Percentiles rank a stretch among this genome's conserved stretches.
Conservation (phyloP, 1,284 basidiomycete species). For the Exobasidium rhododendri region DNA sequence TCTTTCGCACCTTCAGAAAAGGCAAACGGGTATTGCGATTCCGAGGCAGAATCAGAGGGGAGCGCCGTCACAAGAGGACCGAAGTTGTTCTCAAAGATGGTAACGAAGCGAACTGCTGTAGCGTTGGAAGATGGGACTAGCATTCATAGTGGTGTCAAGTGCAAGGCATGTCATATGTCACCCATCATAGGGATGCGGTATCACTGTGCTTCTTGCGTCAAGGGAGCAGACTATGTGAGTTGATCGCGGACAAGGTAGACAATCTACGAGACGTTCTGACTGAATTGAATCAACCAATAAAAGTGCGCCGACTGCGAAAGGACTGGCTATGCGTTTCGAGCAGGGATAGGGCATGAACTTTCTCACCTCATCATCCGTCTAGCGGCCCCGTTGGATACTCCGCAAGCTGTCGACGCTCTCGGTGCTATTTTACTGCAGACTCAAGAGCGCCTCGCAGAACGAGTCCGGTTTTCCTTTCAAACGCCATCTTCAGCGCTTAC, state of each 20-base stretch:
- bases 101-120: background rate
- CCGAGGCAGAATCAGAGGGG: background rate
- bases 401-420: background rate
- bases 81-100: background rate
- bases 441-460: background rate
- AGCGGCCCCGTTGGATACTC: background rate
- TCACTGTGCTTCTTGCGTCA: slow-evolving; percentile 15
- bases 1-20: background rate
- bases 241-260: background rate
- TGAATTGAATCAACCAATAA: background rate
- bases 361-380: slow-evolving; percentile 15
- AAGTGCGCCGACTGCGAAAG: slow-evolving; percentile 15
- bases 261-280: background rate
- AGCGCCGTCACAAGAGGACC: slow-evolving; percentile 2
- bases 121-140: background rate
- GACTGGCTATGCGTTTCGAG: background rate
- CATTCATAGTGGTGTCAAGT: slow-evolving; percentile 10
- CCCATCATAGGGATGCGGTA: slow-evolving; percentile 14
- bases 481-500: background rate
- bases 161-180: slow-evolving; percentile 8
- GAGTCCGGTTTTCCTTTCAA: background rate
- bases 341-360: slow-evolving; percentile 1
- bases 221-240: slow-evolving; percentile 18
- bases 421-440: background rate
- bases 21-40: background rate